These are phyloP conservation scores for Davidsoniella virescens DNA, from an alignment of 2,329 filamentous ascomycete genomes.

Conservation along the genomic window DNA sequence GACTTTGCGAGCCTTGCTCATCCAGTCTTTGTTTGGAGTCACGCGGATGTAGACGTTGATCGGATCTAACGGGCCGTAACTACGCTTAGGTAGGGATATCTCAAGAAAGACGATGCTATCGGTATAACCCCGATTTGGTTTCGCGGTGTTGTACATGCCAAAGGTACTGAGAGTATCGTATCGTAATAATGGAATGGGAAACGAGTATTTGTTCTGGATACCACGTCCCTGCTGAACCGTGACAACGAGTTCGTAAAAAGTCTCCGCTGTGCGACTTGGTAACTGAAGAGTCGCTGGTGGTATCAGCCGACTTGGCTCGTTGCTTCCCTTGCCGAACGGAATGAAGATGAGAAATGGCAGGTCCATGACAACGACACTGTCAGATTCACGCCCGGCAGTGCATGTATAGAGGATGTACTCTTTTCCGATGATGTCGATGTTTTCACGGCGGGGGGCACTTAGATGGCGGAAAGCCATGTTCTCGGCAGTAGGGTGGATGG, in stretches of 20 bases:
- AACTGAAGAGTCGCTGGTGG: constrained; percentile 85
- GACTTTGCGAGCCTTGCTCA: constrained; percentile 77
- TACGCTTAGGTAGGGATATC: constrained; percentile 88
- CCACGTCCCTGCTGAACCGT: constrained; percentile 81
- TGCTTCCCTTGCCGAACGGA: constrained; percentile 68
- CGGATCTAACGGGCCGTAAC: constrained; percentile 86
- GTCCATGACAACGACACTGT: constrained; percentile 89
- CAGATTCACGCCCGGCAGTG: constrained; percentile 64
- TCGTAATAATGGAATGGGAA: constrained; percentile 76
- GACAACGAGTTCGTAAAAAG: constrained; percentile 90
- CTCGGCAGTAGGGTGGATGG: constrained; percentile 90
- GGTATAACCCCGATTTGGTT: constrained; percentile 67
- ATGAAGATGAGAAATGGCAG: constrained; percentile 95
- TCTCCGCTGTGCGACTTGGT: constrained; percentile 86
- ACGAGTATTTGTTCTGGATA: constrained; percentile 77
- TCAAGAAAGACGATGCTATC: constrained; percentile 86
- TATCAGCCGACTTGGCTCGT: constrained; percentile 77
- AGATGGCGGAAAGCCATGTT: constrained; percentile 85
- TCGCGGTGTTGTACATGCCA: constrained; percentile 97
- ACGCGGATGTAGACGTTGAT: constrained; percentile 94
- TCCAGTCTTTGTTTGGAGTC: constrained; percentile 80
- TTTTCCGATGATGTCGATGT: constrained; percentile 84
- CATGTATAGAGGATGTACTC: constrained; percentile 87
- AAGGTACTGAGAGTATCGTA: constrained; percentile 97
- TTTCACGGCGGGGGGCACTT: constrained; percentile 77